Conservation (phyloP, 805 yeast genomes). For the Candida mattraensis region DNA sequence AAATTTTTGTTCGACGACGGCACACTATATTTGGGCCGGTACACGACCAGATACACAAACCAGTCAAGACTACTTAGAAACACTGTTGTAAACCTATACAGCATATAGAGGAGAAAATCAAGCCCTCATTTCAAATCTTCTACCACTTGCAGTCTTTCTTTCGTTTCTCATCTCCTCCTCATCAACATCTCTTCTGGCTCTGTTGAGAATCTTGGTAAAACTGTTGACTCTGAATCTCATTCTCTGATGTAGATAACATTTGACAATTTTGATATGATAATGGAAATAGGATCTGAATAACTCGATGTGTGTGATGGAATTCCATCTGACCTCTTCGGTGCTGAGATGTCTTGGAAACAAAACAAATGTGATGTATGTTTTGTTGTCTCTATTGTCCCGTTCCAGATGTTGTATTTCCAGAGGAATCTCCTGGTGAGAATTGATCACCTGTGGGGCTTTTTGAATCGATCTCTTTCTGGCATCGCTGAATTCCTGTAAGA, state of each 20-base stretch:
- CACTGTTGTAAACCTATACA: no score
- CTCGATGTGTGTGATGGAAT: constrained; percentile 87
- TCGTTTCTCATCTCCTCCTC: constrained; percentile 55
- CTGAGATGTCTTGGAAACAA: constrained; percentile 78
- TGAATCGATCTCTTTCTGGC: constrained; percentile 95
- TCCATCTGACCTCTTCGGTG: constrained; percentile 65
- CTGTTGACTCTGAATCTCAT: constrained; percentile 96
- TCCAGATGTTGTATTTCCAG: constrained; percentile 63
- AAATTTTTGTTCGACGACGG: no score
- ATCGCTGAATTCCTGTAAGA: constrained; percentile 90
- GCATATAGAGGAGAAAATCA: no score
- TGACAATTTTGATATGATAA: constrained; percentile 96
- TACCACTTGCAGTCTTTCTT: constrained; percentile 71
- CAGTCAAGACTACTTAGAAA: no score
- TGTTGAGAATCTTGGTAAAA: constrained; percentile 89
- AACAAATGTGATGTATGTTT: constrained; percentile 61
- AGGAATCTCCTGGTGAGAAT: constrained; percentile 90
- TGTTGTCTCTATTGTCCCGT: constrained; percentile 35
- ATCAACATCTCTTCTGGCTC: constrained; percentile 92
- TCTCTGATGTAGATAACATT: constrained; percentile 97
- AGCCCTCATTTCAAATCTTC: constrained; percentile 52
- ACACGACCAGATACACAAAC: no score
- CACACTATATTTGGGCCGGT: no score
- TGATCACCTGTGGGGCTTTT: constrained; percentile 97
- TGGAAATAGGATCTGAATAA: constrained; percentile 96